Evolutionary conservation across 257 asterid species (phyloP).

Genomic region (Nicotiana paniculata): DNA sequence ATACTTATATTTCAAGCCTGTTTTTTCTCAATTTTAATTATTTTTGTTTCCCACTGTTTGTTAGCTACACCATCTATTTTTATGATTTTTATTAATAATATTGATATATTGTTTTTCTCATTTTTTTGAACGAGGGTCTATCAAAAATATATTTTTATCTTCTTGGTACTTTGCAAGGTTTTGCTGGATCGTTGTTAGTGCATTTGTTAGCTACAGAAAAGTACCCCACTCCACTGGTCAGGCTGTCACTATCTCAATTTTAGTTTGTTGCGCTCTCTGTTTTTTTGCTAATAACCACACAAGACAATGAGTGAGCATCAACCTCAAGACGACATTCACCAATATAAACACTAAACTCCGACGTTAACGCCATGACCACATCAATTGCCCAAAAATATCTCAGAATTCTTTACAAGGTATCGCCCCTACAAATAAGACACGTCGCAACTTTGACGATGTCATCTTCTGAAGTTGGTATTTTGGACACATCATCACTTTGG

Average conservation of each 20-base stretch:
- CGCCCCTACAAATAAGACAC: not conserved
- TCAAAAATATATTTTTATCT: too few relatives aligned
- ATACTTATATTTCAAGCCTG: too few relatives aligned
- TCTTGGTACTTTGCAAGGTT: fast-evolving
- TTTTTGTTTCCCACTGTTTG: too few relatives aligned
- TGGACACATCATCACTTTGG: not conserved
- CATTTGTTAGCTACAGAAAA: too few relatives aligned
- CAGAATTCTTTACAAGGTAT: not conserved
- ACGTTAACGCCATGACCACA: not conserved
- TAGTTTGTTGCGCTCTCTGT: not conserved
- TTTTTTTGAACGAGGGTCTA: too few relatives aligned
- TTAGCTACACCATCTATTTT: too few relatives aligned
- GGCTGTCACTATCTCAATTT: not conserved
- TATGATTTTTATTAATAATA: too few relatives aligned
- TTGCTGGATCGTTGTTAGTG: too few relatives aligned
- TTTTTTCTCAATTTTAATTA: too few relatives aligned
- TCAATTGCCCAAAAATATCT: not conserved
- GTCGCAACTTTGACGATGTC: not conserved
- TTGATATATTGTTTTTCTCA: too few relatives aligned
- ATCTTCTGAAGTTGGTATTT: not conserved
- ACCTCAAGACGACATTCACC: not conserved
- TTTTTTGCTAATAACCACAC: not conserved
- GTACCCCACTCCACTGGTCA: not conserved
- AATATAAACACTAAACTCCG: not conserved
- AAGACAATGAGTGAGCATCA: not conserved